These are phyloP conservation scores for Pyricularia sp. DNA, from an alignment of 2,329 filamentous ascomycete genomes.

Conservation along the genomic window DNA sequence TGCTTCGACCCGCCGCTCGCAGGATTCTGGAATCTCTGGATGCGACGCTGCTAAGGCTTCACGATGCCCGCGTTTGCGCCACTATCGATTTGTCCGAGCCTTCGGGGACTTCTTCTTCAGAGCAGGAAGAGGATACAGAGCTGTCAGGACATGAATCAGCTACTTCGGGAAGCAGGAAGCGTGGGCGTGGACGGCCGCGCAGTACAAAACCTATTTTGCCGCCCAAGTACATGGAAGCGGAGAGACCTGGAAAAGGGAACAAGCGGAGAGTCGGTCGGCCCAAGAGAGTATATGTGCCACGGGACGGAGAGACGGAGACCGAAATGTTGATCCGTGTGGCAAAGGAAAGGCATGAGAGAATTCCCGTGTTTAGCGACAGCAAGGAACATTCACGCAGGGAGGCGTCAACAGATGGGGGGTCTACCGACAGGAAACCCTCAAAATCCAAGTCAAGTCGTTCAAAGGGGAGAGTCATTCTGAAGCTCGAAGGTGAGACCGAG, in stretches of 20 bases:
- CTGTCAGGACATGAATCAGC: not conserved
- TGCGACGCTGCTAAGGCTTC: constrained; percentile 57
- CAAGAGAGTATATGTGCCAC: constrained; percentile 26
- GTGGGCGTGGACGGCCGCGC: constrained; percentile 1
- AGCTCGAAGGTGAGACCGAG: constrained; percentile 29
- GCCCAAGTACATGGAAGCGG: not conserved
- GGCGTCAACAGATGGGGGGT: constrained; percentile 3
- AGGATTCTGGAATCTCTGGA: constrained; percentile 65
- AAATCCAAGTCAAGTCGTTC: not conserved
- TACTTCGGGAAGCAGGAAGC: not conserved
- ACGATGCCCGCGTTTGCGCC: constrained; percentile 52
- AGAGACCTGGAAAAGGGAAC: not conserved
- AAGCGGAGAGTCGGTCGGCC: constrained; percentile 26
- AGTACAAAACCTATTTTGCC: not conserved
- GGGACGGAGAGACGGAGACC: constrained; percentile 34
- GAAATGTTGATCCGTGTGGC: constrained; percentile 39
- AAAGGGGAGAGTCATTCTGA: not conserved
- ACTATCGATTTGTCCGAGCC: constrained; percentile 16
- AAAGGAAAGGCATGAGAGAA: constrained; percentile 20
- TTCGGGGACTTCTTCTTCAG: constrained; percentile 20
- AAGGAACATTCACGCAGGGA: constrained; percentile 6
- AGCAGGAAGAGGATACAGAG: constrained; percentile 5
- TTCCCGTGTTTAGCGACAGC: constrained; percentile 5
- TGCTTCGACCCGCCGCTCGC: constrained; percentile 61
- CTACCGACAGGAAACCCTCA: not conserved